phyloP scores from a whole-genome alignment of 805 yeast genomes.

The Saturnispora besseyi region DNA sequence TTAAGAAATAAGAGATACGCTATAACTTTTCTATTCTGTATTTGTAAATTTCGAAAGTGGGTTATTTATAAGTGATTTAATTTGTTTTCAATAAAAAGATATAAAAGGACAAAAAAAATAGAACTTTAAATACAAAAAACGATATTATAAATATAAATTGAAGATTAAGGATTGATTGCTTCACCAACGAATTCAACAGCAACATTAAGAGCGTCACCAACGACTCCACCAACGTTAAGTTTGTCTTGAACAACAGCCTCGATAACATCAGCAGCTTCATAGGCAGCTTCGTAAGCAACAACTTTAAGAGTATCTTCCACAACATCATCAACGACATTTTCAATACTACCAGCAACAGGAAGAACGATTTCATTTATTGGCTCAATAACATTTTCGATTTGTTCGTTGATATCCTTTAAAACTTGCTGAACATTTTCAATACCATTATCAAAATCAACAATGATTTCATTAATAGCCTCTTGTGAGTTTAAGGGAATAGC shows the following conservation, averaged over 20 bases:
- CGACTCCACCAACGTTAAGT: conserved; percentile 1
- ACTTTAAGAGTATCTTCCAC: conserved; percentile 6
- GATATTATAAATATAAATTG: background rate
- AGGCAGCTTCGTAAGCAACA: conserved; percentile 6
- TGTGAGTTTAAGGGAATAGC: background rate
- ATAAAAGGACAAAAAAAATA: background rate
- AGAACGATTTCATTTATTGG: conserved; percentile 6
- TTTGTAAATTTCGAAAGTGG: background rate
- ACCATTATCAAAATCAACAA: background rate
- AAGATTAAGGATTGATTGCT: background rate
- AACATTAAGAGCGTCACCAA: conserved; percentile 3
- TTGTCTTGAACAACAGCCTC: conserved; percentile 3
- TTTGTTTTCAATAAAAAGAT: background rate
- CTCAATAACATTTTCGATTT: conserved; percentile 3
- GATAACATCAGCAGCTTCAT: conserved; percentile 8
- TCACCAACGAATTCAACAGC: conserved; percentile 3
- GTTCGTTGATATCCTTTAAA: background rate
- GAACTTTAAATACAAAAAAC: background rate
- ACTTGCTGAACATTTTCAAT: background rate
- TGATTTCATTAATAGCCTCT: background rate
- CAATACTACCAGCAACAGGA: conserved; percentile 1
- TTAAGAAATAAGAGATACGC: background rate
- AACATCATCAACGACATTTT: conserved; percentile 2
- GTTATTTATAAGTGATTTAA: background rate
- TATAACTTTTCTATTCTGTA: background rate